A percentile compares a stretch with the other conserved stretches of the same genome.
Evolutionary conservation across 163 green algal genomes (phyloP).

Genomic region (Prototheca wickerhamii): DNA sequence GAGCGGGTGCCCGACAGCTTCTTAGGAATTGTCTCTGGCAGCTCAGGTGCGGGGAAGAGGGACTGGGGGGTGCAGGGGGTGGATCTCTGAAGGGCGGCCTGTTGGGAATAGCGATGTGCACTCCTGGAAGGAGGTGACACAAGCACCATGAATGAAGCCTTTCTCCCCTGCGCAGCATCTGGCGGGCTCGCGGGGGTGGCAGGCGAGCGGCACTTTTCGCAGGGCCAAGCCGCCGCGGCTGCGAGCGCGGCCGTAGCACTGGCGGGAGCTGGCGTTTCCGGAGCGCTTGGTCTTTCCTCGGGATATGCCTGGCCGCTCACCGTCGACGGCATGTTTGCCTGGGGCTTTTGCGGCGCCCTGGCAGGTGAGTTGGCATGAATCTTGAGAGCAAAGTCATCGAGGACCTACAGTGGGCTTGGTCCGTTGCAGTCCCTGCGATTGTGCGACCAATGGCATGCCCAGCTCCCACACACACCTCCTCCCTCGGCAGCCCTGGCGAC

Average conservation of each 20-base stretch:
- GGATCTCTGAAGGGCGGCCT: background rate
- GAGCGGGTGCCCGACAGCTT: constrained; percentile 42
- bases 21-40: constrained; percentile 25
- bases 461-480: background rate
- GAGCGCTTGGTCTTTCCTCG: background rate
- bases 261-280: background rate
- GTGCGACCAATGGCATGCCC: no score
- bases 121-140: no score
- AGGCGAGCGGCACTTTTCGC: constrained; percentile 7
- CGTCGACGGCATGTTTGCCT: background rate
- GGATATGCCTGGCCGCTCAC: background rate
- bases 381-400: no score
- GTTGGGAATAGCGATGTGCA: no score
- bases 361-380: background rate
- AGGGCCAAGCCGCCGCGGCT: background rate
- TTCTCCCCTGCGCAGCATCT: background rate
- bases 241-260: background rate
- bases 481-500: constrained; percentile 38
- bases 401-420: no score
- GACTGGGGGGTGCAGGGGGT: background rate
- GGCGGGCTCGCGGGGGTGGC: background rate
- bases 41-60: constrained; percentile 9
- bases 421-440: no score
- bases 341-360: background rate
- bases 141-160: no score